Base-by-base conservation (phyloP, 352 stramenopile genomes). In the Aphanomyces euteiches region DNA sequence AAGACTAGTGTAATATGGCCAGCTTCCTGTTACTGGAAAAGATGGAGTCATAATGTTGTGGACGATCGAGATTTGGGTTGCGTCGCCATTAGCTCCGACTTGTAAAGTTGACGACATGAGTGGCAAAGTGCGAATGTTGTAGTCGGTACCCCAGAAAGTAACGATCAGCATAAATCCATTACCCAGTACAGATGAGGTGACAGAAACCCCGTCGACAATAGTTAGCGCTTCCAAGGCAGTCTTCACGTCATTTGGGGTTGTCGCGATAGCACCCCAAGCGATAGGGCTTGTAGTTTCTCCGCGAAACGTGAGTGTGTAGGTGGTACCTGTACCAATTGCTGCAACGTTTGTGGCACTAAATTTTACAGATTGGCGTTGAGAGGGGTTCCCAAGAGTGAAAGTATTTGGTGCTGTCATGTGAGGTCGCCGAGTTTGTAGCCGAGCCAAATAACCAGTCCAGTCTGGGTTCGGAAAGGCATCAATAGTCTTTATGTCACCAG, bases 131-230 rank as follows among this genome's bases (percentile, higher is more conserved):
- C 74, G 74, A 53, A 79, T 81, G 8, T 83, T 76, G 53, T 92
- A 92, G 17, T 69, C 65, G 4, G 77, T 80, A 3, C 89, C 89
- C 88, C 87, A 96, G 54, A 97, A 96, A n/a, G 73, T 86, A 66
- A 96, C 78, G 0, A 82, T 90, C 72, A 95, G 90, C 5, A 96
- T 73, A 45, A 87, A 90, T 8, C 83, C 90, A 6, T 87, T 78
- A 21, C 74, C 74, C 3, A 76, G 72, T 3, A 74, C 54, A 7
- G 77, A 47, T 0, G 85, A 89, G 0, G 54, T 71, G 4, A 93
- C 78, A 0, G 57, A 87, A 3, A 89, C 80, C 12, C 81, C 80
- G 21, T 90, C 78, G 0, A 93, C 74, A 13, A 64, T 77, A 48
- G 82, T 75, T 2, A 90, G 72, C 12, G 34, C 71, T 34, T 90